Conservation (phyloP, 2,329 filamentous ascomycete species). For the Botrytis galanthina region DNA sequence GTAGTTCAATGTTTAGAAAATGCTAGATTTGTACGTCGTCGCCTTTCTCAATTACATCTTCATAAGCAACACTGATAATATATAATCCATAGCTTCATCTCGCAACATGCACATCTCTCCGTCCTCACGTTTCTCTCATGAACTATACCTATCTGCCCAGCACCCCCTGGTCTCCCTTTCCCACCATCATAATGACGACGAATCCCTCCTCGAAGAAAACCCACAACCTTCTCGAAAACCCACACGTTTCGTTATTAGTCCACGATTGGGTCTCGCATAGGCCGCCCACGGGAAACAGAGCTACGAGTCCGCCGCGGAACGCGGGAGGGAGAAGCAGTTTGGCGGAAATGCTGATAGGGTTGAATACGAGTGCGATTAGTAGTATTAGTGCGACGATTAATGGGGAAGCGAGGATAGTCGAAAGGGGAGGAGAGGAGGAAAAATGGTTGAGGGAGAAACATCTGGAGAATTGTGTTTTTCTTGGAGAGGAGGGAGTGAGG, state of each 20-base stretch:
- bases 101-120: constrained; percentile 79
- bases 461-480: constrained; percentile 89
- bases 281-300: constrained; percentile 69
- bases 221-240: constrained; percentile 78
- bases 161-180: constrained; percentile 64
- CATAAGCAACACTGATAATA: neutral
- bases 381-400: constrained; percentile 93
- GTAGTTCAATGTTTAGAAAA: constrained; percentile 91
- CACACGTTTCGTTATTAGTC: constrained; percentile 87
- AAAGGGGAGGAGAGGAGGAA: constrained; percentile 76
- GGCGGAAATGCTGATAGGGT: constrained; percentile 78
- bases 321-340: constrained; percentile 66
- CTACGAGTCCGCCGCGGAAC: constrained; percentile 58
- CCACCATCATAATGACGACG: constrained; percentile 94
- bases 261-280: constrained; percentile 98
- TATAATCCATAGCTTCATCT: constrained; percentile 72
- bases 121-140: constrained; percentile 94
- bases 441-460: constrained; percentile 79
- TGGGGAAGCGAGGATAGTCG: constrained; percentile 74
- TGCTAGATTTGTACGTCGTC: constrained; percentile 75
- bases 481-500: constrained; percentile 49
- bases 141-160: constrained; percentile 95
- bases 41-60: neutral
- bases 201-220: constrained; percentile 77
- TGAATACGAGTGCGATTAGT: constrained; percentile 85